Base-by-base conservation (phyloP, 306 rosid species). In the Medicago truncatula region DNA sequence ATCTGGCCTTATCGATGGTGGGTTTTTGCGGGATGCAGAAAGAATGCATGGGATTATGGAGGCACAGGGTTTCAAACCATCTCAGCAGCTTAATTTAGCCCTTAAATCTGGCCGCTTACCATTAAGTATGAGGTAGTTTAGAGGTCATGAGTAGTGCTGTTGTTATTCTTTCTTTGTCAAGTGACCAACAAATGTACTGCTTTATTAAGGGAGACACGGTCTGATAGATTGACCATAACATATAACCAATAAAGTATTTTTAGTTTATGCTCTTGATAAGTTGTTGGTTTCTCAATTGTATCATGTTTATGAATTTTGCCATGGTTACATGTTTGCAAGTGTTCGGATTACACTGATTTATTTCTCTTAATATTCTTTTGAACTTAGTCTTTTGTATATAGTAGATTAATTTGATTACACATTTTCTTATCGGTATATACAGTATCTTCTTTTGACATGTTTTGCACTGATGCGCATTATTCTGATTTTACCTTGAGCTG, bases 21-120 rank as follows among this genome's bases (percentile, higher is more conserved):
- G 93, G 34, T 88, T 92, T 84, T 54, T 12, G 73, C 76, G 83
- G 81, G 93, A 90, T 61, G 97, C 97, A 41, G 81, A 47, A 66
- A 85, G 92, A 78, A 68, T 92, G 66, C 58, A 9, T 40, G 38
- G 59, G 50, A 38, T 88, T 40, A 95, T 90, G 99, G 87, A 85
- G 77, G 91, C 88, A 17, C 87, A 9, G 77, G 97, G 99, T 77
- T 86, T 87, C 69, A 28, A 72, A 39, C n/a, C 80, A 4, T 78
- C 97, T 4, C 39, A 59, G 0, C 2, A 34, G 15, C 77, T 84
- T 63, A 40, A 20, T 67, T 2, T 73, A 72, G 70, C 77, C 62
- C n/a, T 86, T 50, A 43, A 57, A 49, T 44, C 85, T 15, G 13
- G 71, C 46, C 39, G 5, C 74, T 59, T 4, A 43, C 67, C 58